Percentiles rank a stretch among this genome's conserved stretches.
phyloP scores from a whole-genome alignment of 129 eudicot species.

The Erigeron canadensis region DNA sequence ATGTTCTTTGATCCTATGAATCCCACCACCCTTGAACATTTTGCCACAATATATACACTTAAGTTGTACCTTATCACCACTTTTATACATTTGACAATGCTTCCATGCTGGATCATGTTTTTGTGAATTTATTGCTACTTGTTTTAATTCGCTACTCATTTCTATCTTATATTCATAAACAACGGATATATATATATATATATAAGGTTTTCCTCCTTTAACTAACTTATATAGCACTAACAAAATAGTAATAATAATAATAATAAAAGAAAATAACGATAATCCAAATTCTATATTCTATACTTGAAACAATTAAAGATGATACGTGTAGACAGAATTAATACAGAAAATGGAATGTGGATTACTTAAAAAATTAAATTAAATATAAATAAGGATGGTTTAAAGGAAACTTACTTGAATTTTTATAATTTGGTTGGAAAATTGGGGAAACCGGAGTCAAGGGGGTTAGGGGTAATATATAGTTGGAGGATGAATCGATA shows the following conservation, averaged over 20 bases:
- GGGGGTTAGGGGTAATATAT: slow-evolving; percentile 39
- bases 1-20: slow-evolving; percentile 93
- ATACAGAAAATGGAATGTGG: slow-evolving; percentile 8
- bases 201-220: no score
- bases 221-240: slow-evolving; percentile 21
- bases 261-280: no score
- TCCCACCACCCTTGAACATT: slow-evolving; percentile 96
- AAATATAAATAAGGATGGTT: slow-evolving; percentile 1
- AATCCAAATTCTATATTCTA: no score
- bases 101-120: no score
- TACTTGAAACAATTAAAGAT: no score
- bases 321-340: no score
- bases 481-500: slow-evolving; percentile 47
- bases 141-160: no score
- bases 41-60: slow-evolving; percentile 93
- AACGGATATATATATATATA: no score
- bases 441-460: slow-evolving; percentile 55
- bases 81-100: slow-evolving; percentile 61
- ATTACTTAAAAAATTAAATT: not conserved
- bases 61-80: slow-evolving; percentile 74
- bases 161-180: no score
- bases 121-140: no score
- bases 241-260: no score
- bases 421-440: slow-evolving; percentile 21
- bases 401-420: slow-evolving; percentile 48